Percentiles rank a stretch among this genome's conserved stretches.
phyloP scores from a whole-genome alignment of 2,329 filamentous ascomycete genomes.

The Pseudocercospora ulei region DNA sequence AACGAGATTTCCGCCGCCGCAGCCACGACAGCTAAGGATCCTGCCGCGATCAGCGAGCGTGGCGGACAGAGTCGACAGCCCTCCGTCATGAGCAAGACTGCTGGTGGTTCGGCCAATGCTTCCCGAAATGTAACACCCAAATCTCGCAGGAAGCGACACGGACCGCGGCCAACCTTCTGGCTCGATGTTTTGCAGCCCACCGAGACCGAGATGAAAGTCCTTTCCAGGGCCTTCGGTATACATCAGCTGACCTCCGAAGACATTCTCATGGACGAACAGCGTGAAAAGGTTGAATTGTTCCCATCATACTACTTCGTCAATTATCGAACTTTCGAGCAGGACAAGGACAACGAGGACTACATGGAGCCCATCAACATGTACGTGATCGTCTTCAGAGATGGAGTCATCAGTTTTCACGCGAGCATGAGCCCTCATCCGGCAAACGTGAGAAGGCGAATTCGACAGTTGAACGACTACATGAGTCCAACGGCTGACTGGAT shows the following conservation, averaged over 20 bases:
- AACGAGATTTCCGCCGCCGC: slow-evolving; percentile 7
- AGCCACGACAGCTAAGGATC: not conserved
- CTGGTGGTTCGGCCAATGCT: slow-evolving; percentile 16
- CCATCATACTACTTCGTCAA: slow-evolving; percentile 98
- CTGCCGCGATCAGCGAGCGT: not conserved
- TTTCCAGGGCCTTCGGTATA: slow-evolving; percentile 87
- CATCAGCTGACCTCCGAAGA: slow-evolving; percentile 93
- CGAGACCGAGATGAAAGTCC: slow-evolving; percentile 87
- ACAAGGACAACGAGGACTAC: slow-evolving; percentile 77
- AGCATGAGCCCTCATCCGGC: slow-evolving; percentile 91
- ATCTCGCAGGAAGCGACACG: slow-evolving; percentile 42
- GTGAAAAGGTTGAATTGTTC: slow-evolving; percentile 96
- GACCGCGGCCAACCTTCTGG: slow-evolving; percentile 91
- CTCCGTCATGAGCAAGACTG: slow-evolving; percentile 13
- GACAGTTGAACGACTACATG: slow-evolving; percentile 87
- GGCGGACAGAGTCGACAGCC: slow-evolving; percentile 5
- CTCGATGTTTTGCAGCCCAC: slow-evolving; percentile 85
- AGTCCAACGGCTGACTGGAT: slow-evolving; percentile 95
- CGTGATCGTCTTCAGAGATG: slow-evolving; percentile 90
- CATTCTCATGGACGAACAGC: slow-evolving; percentile 92
- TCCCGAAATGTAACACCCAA: slow-evolving; percentile 26
- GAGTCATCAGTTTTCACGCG: slow-evolving; percentile 93
- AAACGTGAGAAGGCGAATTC: slow-evolving; percentile 86
- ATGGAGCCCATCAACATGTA: slow-evolving; percentile 96
- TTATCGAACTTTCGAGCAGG: slow-evolving; percentile 95